Evolutionary conservation across 768 basidiomycete genomes (phyloP).

Genomic region (Tephrocybe sp.): DNA sequence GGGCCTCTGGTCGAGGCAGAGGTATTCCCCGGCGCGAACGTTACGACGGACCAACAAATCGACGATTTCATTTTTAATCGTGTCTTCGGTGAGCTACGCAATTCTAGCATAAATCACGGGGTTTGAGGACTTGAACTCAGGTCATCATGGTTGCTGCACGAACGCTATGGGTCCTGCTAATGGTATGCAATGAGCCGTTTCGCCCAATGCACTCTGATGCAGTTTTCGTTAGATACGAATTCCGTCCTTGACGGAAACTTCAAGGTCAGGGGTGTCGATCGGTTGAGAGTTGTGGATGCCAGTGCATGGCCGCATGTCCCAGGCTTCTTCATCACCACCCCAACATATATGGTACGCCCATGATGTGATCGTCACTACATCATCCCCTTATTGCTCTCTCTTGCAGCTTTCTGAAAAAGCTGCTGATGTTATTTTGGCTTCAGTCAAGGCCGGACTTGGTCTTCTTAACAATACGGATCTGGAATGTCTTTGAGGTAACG

Average conservation of each 20-base stretch:
- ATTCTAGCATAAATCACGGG: too few species aligned
- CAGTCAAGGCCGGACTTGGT: conserved; percentile 18
- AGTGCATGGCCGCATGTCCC: conserved; percentile 29
- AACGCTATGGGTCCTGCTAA: conserved; percentile 25
- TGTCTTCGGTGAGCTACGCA: conserved; percentile 20
- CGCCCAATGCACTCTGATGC: not conserved
- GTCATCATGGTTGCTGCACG: conserved; percentile 32
- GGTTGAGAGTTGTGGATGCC: conserved; percentile 29
- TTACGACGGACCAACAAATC: conserved; percentile 19
- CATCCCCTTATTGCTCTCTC: not conserved
- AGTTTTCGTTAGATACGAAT: conserved; percentile 17
- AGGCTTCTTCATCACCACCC: conserved; percentile 29
- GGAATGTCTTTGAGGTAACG: conserved; percentile 33
- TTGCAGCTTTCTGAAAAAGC: conserved; percentile 1
- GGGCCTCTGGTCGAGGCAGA: conserved; percentile 19
- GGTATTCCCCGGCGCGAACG: conserved; percentile 19
- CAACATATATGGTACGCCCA: conserved; percentile 26
- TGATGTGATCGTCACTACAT: not conserved
- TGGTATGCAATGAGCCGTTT: conserved; percentile 13
- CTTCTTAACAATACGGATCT: conserved; percentile 33
- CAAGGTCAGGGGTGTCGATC: conserved; percentile 26
- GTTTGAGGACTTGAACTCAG: conserved; percentile 3
- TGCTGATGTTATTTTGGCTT: not conserved
- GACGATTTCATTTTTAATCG: conserved; percentile 21
- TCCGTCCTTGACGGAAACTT: conserved; percentile 29